A percentile compares a stretch with the other conserved stretches of the same genome.
These are phyloP conservation scores for Rhynchospora tenuis DNA, from an alignment of 176 grass and related monocot species.

Conservation along the genomic window DNA sequence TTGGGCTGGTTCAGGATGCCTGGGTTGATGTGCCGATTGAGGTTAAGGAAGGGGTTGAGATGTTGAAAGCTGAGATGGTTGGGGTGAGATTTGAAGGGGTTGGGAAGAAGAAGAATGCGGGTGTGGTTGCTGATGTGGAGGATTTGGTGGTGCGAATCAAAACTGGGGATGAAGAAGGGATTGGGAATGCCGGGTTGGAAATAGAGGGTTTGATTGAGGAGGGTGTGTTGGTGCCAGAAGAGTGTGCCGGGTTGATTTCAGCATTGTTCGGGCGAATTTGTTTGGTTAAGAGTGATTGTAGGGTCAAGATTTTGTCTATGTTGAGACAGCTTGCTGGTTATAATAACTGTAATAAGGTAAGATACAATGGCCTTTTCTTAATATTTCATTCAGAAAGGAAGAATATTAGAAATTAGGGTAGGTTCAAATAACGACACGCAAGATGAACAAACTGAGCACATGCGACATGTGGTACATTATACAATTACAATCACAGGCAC, in stretches of 20 bases:
- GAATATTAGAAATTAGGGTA: neutral
- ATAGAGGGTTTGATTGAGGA: constrained; percentile 1
- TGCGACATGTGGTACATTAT: neutral
- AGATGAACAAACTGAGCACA: neutral
- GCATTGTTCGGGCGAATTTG: constrained; percentile 28
- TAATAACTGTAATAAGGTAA: constrained; percentile 53
- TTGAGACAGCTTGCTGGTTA: constrained; percentile 39
- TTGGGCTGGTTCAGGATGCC: neutral
- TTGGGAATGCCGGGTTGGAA: constrained; percentile 14
- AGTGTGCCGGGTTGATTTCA: constrained; percentile 30
- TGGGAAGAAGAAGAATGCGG: neutral
- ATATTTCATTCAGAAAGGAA: neutral
- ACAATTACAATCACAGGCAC: neutral
- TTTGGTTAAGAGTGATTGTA: constrained; percentile 22
- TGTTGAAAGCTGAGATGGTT: constrained; percentile 11
- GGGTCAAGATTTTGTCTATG: constrained; percentile 47
- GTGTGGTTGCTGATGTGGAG: constrained; percentile 39
- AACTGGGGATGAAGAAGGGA: constrained; percentile 27
- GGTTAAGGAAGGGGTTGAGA: constrained; percentile 14
- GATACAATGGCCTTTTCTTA: neutral
- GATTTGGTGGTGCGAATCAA: constrained; percentile 55
- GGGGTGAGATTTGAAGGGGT: neutral
- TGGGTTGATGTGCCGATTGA: neutral
- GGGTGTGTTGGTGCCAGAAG: constrained; percentile 26
- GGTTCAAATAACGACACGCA: neutral